These are phyloP conservation scores for Aspergillus pseudoviridinutans DNA, from an alignment of 2,329 filamentous ascomycete species.

Conservation along the genomic window DNA sequence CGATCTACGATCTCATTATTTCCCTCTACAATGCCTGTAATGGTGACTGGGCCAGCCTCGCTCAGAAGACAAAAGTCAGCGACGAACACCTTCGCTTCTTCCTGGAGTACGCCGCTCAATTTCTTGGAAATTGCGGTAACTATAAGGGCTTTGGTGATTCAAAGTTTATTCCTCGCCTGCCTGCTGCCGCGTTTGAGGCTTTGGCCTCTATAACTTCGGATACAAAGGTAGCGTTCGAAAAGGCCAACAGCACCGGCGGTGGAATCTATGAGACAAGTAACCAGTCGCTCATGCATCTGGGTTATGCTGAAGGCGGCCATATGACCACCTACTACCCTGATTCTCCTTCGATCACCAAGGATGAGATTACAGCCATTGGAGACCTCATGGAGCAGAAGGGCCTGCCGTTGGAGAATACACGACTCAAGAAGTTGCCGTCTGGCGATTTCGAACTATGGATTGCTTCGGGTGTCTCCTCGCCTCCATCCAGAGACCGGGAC, in stretches of 20 bases:
- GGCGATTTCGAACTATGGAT: slow-evolving; percentile 70
- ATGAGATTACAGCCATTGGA: slow-evolving; percentile 69
- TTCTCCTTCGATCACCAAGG: slow-evolving; percentile 68
- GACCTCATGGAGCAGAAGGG: slow-evolving; percentile 68
- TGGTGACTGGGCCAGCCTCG: slow-evolving; percentile 69
- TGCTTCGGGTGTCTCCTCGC: slow-evolving; percentile 60
- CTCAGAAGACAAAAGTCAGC: slow-evolving; percentile 60
- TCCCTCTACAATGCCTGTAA: slow-evolving; percentile 61
- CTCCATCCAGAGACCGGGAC: slow-evolving; percentile 63
- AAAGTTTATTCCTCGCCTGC: slow-evolving; percentile 74
- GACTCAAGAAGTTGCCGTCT: slow-evolving; percentile 62
- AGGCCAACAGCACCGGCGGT: slow-evolving; percentile 55
- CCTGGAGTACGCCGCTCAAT: slow-evolving; percentile 72
- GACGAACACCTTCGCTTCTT: slow-evolving; percentile 64
- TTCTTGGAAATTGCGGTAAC: slow-evolving; percentile 76
- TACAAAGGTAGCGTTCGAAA: slow-evolving; percentile 61
- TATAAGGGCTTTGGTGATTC: slow-evolving; percentile 85
- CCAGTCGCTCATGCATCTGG: slow-evolving; percentile 66
- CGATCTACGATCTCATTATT: slow-evolving; percentile 77
- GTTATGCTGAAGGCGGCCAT: slow-evolving; percentile 70
- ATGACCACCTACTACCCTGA: slow-evolving; percentile 80
- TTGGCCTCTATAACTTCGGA: slow-evolving; percentile 59
- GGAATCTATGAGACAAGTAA: slow-evolving; percentile 67
- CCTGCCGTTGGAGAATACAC: slow-evolving; percentile 70
- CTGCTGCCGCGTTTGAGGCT: slow-evolving; percentile 59